These are phyloP conservation scores for Penicillium sp. DNA, from an alignment of 2,329 filamentous ascomycete genomes.

Conservation along the genomic window DNA sequence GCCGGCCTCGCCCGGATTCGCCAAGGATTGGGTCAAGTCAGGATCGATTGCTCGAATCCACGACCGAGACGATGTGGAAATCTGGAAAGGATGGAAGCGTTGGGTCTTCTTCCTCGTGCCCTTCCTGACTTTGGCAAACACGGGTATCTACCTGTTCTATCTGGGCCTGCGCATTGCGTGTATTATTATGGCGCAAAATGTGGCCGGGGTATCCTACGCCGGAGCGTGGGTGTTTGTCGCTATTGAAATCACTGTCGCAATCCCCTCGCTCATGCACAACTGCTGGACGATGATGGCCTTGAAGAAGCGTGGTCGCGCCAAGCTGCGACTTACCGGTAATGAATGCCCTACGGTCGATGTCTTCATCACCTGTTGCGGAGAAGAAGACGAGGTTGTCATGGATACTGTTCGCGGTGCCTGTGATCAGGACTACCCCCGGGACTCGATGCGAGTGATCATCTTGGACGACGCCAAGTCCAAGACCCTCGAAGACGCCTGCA, in stretches of 20 bases:
- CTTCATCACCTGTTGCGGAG: constrained; percentile 47
- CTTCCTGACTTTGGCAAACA: constrained; percentile 37
- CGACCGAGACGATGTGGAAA: constrained; percentile 40
- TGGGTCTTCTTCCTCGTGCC: constrained; percentile 37
- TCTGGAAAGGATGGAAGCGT: constrained; percentile 41
- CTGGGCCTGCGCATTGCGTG: constrained; percentile 55
- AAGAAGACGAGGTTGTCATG: constrained; percentile 44
- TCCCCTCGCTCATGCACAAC: constrained; percentile 60
- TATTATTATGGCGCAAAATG: constrained; percentile 54
- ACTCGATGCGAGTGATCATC: constrained; percentile 40
- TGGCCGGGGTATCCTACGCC: constrained; percentile 43
- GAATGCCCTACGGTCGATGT: constrained; percentile 45
- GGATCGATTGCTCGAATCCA: constrained; percentile 39
- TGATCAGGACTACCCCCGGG: constrained; percentile 44
- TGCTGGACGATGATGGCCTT: constrained; percentile 60
- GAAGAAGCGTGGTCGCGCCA: constrained; percentile 56
- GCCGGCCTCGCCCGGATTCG: constrained; percentile 29
- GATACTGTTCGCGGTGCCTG: constrained; percentile 43
- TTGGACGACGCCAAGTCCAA: constrained; percentile 43
- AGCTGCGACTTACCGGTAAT: constrained; percentile 49
- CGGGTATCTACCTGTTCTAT: constrained; percentile 47
- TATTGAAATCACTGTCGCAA: constrained; percentile 55
- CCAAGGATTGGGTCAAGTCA: constrained; percentile 40
- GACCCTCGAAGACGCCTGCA: constrained; percentile 36
- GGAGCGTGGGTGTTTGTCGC: constrained; percentile 61